Evolutionary conservation across 2,329 filamentous ascomycete species (phyloP), one percentile per base, ranked within the genome.

Genomic region (Fusarium sublunatum): DNA sequence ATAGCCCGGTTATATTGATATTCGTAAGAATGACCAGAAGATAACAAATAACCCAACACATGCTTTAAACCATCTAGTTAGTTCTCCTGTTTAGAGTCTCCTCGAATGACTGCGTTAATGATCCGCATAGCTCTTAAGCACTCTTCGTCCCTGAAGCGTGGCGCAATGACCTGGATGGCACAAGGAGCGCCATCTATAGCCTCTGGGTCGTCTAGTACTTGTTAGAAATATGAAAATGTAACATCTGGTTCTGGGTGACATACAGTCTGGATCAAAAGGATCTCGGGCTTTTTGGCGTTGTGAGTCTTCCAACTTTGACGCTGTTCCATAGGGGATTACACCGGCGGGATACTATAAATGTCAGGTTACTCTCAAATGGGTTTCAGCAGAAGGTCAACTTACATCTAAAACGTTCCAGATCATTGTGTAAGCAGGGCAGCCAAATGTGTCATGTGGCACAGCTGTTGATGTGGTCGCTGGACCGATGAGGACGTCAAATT

Each of bases 341-440:
- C 67, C 67, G 6, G 67, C 67, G 7, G 67, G 67, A 26, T 58
- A 70, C 67, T 70, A 0, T 3, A 2, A 0, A 3, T 9, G 9
- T 69, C 5, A 69, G 50, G 0, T 6, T 24, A 0, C 2, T 0
- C 0, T 6, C 1, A 1, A 0, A 6, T n/a, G 2, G 11, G 2
- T 6, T 7, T 26, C 2, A 5, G 2, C 0, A 2, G 1, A 2
- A 2, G 2, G 2, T 7, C 3, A 4, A 44, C 67, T 42, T 19
- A 69, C 67, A 25, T 70, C 61, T 2, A 70, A 22, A 2, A 68
- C 64, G 4, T 70, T 70, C 67, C 67, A 70, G 62, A 70, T 69
- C 4, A 70, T n/a, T 0, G 67, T 70, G 5, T 70, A 70, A 0
- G 64, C 31, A 0, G 67, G 67, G 24, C 53, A 56, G 2, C 67